Evolutionary conservation across 129 eudicot genomes (phyloP), one percentile per base, ranked within the genome.

Genomic region (Heracleum sosnowskyi): DNA sequence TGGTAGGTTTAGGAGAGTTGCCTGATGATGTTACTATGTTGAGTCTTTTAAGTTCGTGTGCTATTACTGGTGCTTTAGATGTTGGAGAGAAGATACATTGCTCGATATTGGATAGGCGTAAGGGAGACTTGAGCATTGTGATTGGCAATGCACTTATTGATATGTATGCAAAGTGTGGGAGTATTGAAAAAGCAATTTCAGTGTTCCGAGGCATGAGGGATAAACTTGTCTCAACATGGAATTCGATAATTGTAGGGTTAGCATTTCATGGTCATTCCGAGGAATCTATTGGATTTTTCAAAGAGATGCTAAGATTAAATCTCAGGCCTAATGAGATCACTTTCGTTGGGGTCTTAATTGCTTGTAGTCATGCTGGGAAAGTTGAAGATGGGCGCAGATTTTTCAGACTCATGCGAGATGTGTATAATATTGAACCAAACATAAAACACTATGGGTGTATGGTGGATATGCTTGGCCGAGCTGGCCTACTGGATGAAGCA

Each of bases 11-110:
- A 60, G 90, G 92, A 78, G 96, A 90, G 69, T 77, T 74, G 31
- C 97, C 97, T n/a, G 97, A 92, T 78, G 97, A 88, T 77, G 97
- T 92, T 12, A 89, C 95, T 12, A 89, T 88, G 90, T 82, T 92
- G 81, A 83, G 91, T 70, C 89, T 89, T 40, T 77, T 92, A 42
- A 84, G 92, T 40, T 94, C 97, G 17, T 92, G 97, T 79, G 85
- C 92, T 7, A 80, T 86, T 80, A 83, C 83, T 2, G 91, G 91
- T 13, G 87, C 85, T 77, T 75, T 92, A 74, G 97, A 92, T 75
- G 75, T 83, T 41, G 97, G 96, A 5, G 92, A 92, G 87, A 88
- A 79, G 82, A 83, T 89, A 26, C 97, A 92, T 86, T 41, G 51
- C 68, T 82, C 88, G 4, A 81, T 90, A 53, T 42, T 89, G 80